Evolutionary conservation across 805 yeast species (phyloP), one percentile per base, ranked within the genome.

Genomic region (Pichia kluyveri): DNA sequence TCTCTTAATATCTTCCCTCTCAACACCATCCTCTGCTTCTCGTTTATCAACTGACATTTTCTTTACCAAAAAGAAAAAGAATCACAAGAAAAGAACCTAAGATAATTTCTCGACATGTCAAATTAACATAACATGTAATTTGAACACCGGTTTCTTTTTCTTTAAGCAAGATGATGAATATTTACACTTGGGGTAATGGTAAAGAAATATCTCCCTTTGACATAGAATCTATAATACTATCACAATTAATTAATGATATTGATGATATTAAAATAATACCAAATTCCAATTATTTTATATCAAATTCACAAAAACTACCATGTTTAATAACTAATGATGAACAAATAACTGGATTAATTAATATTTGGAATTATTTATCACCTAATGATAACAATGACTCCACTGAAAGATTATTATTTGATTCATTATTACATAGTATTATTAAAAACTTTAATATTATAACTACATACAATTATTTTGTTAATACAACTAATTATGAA

Each of bases 401-500:
- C 9, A 44, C 30, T 34, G 14, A 32, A 5, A 34, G 17, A 12
- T 27, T 48, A 3, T 3, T 45, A 18, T 36, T 42, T 28, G 37
- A 26, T 10, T 36, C 48, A 9, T 32, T 41, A n/a, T 19, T 48
- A 15, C 37, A 48, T 32, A 27, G 34, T 19, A n/a, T 45, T 3
- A 17, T 39, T 4, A 37, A 42, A 26, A 42, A 27, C 30, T 36
- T 48, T 14, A 34, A 45, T 11, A 27, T 40, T 8, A 45, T 48
- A 7, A 45, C 51, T 14, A 73, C 73, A 48, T 83, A 82, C 59
- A 77, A 78, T 44, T 61, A 80, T 36, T 82, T 75, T 54, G 62
- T 81, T 42, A 76, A 80, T 55, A 69, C 72, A 28, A 64, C 61
- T 17, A 83, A 84, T 60, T 84, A 82, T 61, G 83, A 78, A 50